phyloP scores from a whole-genome alignment of 1,284 basidiomycete genomes.

The Rhodotorula sp. region DNA sequence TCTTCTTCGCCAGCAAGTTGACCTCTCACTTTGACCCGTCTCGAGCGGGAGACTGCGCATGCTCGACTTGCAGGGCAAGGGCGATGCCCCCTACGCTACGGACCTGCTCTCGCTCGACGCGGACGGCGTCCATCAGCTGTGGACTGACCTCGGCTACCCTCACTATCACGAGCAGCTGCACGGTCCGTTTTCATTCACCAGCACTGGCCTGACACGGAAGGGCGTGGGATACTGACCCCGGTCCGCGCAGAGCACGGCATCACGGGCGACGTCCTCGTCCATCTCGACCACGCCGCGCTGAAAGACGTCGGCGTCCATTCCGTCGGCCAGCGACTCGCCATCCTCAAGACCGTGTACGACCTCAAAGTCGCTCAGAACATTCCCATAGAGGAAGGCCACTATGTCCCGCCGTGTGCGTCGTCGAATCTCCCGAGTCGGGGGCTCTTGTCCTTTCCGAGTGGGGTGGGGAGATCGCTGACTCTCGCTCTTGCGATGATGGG shows the following conservation, averaged over 20 bases:
- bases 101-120: slow-evolving; percentile 76
- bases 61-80: slow-evolving; percentile 8
- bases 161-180: slow-evolving; percentile 65
- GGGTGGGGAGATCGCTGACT: background rate
- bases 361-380: slow-evolving; percentile 78
- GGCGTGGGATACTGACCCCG: background rate
- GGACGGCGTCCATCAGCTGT: slow-evolving; percentile 70
- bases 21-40: no score
- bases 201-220: background rate
- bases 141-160: slow-evolving; percentile 69
- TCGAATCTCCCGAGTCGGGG: no score
- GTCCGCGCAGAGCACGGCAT: slow-evolving; percentile 72
- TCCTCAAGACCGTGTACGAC: slow-evolving; percentile 84
- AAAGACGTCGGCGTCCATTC: slow-evolving; percentile 79
- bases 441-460: background rate
- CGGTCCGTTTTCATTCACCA: slow-evolving; percentile 47
- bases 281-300: slow-evolving; percentile 74
- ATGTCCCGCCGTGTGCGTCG: slow-evolving; percentile 62
- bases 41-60: background rate
- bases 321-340: slow-evolving; percentile 76
- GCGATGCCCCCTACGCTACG: slow-evolving; percentile 5
- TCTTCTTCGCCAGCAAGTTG: no score
- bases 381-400: slow-evolving; percentile 78
- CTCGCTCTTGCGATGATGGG: background rate
- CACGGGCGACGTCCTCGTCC: slow-evolving; percentile 78